Conservation (phyloP, 257 asterid genomes). For the Buddleja alternifolia region DNA sequence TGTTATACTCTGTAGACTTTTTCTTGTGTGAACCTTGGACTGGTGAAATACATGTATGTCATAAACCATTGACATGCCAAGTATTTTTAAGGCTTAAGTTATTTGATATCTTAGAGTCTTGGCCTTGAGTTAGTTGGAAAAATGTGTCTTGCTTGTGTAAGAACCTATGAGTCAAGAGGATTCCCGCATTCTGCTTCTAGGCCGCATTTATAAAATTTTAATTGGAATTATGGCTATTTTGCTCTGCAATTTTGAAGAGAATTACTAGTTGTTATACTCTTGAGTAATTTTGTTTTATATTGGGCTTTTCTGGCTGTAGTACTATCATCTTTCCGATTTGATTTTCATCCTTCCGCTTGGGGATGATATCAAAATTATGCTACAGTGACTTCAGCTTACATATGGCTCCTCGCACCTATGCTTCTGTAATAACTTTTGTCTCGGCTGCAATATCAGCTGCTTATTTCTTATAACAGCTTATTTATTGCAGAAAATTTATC, state of each 20-base stretch:
- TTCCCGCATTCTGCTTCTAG: not conserved
- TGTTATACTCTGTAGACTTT: constrained; percentile 4
- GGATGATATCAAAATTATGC: not conserved
- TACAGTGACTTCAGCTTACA: not conserved
- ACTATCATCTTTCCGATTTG: not conserved
- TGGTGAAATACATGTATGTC: not conserved
- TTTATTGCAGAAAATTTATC: too few species aligned
- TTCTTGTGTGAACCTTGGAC: constrained; percentile 5
- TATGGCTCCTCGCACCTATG: not conserved
- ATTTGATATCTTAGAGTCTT: constrained; percentile 2
- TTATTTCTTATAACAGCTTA: too few species aligned
- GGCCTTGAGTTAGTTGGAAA: not conserved
- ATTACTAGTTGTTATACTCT: too few species aligned
- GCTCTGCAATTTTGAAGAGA: not conserved
- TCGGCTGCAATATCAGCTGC: not conserved
- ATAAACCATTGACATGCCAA: constrained; percentile 11
- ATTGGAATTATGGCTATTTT: too few species aligned
- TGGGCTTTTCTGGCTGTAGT: not conserved
- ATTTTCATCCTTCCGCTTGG: not conserved
- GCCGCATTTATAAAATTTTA: too few species aligned
- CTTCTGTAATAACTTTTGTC: not conserved
- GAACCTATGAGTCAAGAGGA: not conserved
- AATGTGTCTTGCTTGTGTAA: not conserved
- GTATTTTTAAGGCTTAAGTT: constrained; percentile 2
- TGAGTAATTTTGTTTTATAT: not conserved